Conservation (phyloP, 805 yeast genomes). For the Osmozyma mogii region DNA sequence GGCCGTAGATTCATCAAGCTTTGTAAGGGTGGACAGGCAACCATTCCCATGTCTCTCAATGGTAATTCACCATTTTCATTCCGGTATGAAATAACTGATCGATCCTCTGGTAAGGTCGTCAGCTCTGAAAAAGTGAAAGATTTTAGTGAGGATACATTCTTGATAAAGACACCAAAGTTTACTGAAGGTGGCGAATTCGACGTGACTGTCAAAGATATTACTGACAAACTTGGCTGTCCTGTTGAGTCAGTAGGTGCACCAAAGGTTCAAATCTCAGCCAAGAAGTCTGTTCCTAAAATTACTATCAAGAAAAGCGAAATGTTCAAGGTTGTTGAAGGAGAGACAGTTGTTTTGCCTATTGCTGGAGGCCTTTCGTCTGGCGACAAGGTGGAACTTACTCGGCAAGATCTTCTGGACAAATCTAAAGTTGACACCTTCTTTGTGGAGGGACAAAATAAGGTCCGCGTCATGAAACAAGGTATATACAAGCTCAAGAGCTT, state of each 20-base stretch:
- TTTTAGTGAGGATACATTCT: conserved; percentile 19
- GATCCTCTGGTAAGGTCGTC: conserved; percentile 15
- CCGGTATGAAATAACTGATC: conserved; percentile 57
- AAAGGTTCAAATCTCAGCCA: neutral
- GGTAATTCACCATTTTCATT: conserved; percentile 80
- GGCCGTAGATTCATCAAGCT: conserved; percentile 11
- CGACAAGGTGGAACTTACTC: conserved; percentile 27
- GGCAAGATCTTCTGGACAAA: conserved; percentile 14
- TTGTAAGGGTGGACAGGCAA: conserved; percentile 23
- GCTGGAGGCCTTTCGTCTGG: conserved; percentile 18
- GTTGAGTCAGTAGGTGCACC: conserved; percentile 39
- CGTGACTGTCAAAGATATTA: conserved; percentile 53
- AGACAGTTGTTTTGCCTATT: conserved; percentile 48
- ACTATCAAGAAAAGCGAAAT: conserved; percentile 34
- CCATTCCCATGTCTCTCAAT: conserved; percentile 50
- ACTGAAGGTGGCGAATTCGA: conserved; percentile 66
- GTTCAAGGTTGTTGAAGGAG: conserved; percentile 52
- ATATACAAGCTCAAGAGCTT: conserved; percentile 32
- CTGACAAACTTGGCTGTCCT: conserved; percentile 72
- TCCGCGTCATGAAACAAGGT: conserved; percentile 34
- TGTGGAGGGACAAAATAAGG: conserved; percentile 7
- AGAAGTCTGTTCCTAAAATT: too few relatives aligned
- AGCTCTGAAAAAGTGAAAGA: conserved; percentile 24
- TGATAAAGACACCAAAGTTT: conserved; percentile 48
- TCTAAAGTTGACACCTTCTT: conserved; percentile 3